phyloP scores from a whole-genome alignment of 106 monocot genomes.

The Amphibolis antarctica region DNA sequence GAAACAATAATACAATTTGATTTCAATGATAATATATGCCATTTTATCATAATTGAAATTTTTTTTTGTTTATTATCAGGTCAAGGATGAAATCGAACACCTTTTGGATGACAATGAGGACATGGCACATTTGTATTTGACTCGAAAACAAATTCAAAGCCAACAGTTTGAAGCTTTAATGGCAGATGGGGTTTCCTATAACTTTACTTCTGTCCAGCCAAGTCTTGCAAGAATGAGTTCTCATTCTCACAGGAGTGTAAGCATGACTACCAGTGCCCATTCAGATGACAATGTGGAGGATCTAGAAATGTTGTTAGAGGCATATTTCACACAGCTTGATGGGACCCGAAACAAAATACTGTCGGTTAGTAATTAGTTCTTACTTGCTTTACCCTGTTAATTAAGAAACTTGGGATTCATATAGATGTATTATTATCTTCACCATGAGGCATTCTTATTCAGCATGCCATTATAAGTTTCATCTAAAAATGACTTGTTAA shows the following conservation, averaged over 20 bases:
- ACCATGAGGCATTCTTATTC: too few species aligned
- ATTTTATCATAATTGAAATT: neutral
- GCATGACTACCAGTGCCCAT: conserved; percentile 51
- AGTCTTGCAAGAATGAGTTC: conserved; percentile 41
- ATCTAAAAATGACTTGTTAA: too few species aligned
- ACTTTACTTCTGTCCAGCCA: conserved; percentile 28
- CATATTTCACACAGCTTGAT: conserved; percentile 93
- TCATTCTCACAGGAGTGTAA: conserved; percentile 33
- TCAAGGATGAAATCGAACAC: conserved; percentile 94
- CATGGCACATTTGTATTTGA: conserved; percentile 80
- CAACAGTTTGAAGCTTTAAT: conserved; percentile 75
- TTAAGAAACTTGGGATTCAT: neutral
- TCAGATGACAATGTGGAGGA: conserved; percentile 89
- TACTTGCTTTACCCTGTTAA: neutral
- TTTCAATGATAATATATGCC: too few species aligned
- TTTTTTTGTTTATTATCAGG: conserved; percentile 29
- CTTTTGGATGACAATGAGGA: conserved; percentile 86
- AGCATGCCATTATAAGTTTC: too few species aligned
- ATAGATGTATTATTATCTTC: too few species aligned
- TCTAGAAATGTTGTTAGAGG: conserved; percentile 91
- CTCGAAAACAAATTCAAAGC: conserved; percentile 73
- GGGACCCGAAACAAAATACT: conserved; percentile 82
- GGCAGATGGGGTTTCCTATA: conserved; percentile 43
- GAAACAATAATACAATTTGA: too few species aligned
- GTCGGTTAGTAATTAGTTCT: conserved; percentile 75